phyloP scores from a whole-genome alignment of 768 basidiomycete species.

The Pilatotrama ljubarskyi region DNA sequence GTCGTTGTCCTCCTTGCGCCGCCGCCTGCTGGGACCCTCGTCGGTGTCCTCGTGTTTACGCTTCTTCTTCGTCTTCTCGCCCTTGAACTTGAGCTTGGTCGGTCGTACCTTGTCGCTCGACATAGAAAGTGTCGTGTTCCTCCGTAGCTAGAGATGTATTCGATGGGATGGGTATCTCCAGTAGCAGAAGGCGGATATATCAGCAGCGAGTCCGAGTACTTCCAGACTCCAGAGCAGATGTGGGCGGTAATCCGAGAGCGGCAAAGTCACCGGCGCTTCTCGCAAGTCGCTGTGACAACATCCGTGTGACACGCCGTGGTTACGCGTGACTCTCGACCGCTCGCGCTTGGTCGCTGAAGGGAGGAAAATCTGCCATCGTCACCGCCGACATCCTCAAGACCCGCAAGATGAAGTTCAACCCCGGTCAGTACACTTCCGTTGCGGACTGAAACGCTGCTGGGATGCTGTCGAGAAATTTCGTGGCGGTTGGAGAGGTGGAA shows the following conservation, averaged over 20 bases:
- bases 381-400: conserved; percentile 49
- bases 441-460: conserved; percentile 23
- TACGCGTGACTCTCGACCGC: conserved; percentile 16
- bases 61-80: conserved; percentile 84
- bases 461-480: conserved; percentile 30
- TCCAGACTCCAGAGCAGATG: background rate
- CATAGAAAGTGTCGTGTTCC: conserved; percentile 24
- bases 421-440: conserved; percentile 58
- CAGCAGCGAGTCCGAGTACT: background rate
- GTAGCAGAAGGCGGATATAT: too few relatives aligned
- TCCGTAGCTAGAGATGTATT: too few relatives aligned
- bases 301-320: conserved; percentile 15
- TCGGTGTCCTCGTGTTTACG: conserved; percentile 60
- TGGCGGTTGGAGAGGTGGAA: conserved; percentile 26
- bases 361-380: conserved; percentile 28
- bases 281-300: background rate
- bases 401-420: conserved; percentile 83
- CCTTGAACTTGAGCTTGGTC: conserved; percentile 85
- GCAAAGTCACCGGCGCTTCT: conserved; percentile 5
- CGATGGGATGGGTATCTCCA: too few relatives aligned
- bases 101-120: conserved; percentile 56
- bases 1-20: conserved; percentile 58
- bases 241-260: background rate
- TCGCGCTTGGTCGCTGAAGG: background rate
- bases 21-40: conserved; percentile 47